Evolutionary conservation across 2,329 filamentous ascomycete genomes (phyloP).

Genomic region (Xylariaceae sp.): DNA sequence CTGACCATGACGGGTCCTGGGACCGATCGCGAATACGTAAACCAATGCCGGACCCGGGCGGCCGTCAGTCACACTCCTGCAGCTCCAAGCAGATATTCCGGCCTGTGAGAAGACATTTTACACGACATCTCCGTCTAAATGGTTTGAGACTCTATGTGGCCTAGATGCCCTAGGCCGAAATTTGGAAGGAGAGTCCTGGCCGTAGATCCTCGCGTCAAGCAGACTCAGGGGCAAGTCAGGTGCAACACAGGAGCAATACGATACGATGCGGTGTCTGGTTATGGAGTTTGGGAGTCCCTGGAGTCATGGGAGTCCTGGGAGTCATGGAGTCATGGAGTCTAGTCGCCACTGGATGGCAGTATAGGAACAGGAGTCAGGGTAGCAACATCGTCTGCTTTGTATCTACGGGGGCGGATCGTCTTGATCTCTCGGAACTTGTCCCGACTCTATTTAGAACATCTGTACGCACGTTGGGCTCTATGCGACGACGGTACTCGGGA

Average conservation of each 20-base stretch:
- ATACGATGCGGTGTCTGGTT: neutral
- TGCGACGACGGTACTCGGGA: neutral
- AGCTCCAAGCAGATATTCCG: conserved; percentile 15
- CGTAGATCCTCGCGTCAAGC: neutral
- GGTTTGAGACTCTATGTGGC: neutral
- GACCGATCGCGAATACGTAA: conserved; percentile 2
- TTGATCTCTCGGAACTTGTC: neutral
- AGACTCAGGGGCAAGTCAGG: neutral
- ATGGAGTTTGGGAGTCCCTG: conserved; percentile 1
- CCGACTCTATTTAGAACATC: conserved; percentile 8
- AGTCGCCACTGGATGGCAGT: neutral
- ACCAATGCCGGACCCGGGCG: conserved; percentile 11
- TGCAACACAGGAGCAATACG: conserved; percentile 2
- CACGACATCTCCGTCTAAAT: neutral
- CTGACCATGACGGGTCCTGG: neutral
- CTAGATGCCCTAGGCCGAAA: neutral
- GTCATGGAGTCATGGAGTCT: conserved; percentile 3
- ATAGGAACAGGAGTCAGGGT: neutral
- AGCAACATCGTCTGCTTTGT: conserved; percentile 1
- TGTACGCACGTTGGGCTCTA: conserved; percentile 1
- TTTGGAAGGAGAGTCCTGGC: neutral
- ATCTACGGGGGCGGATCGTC: neutral
- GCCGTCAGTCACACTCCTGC: conserved; percentile 23
- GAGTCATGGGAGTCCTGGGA: neutral
- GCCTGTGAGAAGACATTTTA: conserved; percentile 10